Evolutionary conservation across 306 rosid genomes (phyloP), one percentile per base, ranked within the genome.

Genomic region (barrel medic (Medicago truncatula)): DNA sequence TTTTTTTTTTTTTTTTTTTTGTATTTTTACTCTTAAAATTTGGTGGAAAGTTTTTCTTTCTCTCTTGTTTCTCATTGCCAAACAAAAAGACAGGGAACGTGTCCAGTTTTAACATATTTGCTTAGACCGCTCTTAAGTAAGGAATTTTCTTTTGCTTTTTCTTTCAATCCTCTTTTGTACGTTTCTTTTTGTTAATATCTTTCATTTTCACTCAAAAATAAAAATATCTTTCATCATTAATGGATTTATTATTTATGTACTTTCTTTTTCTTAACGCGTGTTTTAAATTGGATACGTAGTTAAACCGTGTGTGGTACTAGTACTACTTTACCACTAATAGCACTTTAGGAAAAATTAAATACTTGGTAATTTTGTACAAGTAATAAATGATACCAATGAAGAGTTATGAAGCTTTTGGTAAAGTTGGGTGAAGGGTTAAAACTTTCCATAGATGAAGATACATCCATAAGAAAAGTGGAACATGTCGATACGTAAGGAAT

Each of bases 111-210:
- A 76, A 76, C 81, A 76, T 61, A 71, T 47, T 13, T 41, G 78
- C 70, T n/a, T 59, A 79, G 25, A 71, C 78, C 43, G 20, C 71
- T 71, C 52, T 54, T 70, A 82, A 82, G 85, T 15, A 76, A 82
- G 34, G 75, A 76, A 64, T 71, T 56, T 77, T 2, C 12, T 44
- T 70, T 44, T 57, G 9, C 47, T 34, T 41, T 5, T 18, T 25
- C 8, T 49, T 50, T 50, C 52, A 8, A 36, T 39, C 20, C 11
- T 62, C 6, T 34, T 41, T 28, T 57, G 50, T 71, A 40, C 61
- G 60, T 69, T 80, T 23, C 28, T 36, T 44, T 74, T n/a, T 9
- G 5, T 52, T 52, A 16, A 52, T 52, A 15, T 15, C 6, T 15
- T 6, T 15, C n/a, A 9, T 40, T 1, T 44, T 12, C 50, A 34